Percentiles rank a stretch among this genome's conserved stretches.
Evolutionary conservation across 2,329 filamentous ascomycete species (phyloP).

Genomic region (Botrytis elliptica): DNA sequence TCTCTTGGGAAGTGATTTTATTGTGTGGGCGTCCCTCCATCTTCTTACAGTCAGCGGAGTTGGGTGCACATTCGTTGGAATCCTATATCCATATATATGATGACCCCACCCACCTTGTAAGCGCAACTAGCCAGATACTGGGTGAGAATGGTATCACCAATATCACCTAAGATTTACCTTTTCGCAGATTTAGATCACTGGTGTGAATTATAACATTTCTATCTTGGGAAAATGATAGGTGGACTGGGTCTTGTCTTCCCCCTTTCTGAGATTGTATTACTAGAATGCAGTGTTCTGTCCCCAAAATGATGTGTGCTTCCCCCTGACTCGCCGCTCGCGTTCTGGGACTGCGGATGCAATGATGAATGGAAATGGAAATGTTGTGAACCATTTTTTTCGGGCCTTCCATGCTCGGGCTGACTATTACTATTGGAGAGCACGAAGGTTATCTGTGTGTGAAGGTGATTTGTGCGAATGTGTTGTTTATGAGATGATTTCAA

Average conservation of each 20-base stretch:
- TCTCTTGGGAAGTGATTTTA: background rate
- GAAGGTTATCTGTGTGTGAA: background rate
- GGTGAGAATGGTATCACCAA: background rate
- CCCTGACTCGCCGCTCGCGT: background rate
- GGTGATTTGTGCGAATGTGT: background rate
- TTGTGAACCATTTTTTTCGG: constrained; percentile 9
- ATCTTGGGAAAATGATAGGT: background rate
- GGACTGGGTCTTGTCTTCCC: background rate
- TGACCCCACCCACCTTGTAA: constrained; percentile 6
- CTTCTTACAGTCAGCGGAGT: constrained; percentile 12
- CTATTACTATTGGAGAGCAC: background rate
- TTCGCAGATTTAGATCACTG: background rate
- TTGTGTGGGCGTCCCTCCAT: background rate
- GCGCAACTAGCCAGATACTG: background rate
- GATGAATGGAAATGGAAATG: background rate
- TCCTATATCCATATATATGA: background rate
- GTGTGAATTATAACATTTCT: background rate
- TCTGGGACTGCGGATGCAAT: background rate
- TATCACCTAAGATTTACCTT: constrained; percentile 6
- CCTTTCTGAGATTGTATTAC: background rate
- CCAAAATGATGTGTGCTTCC: background rate
- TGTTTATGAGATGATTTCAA: background rate
- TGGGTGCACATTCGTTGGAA: background rate
- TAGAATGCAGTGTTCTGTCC: background rate
- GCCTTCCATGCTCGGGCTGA: constrained; percentile 3